Base-by-base conservation (phyloP, 495 filamentous ascomycete genomes). In the Neurospora discreta region DNA sequence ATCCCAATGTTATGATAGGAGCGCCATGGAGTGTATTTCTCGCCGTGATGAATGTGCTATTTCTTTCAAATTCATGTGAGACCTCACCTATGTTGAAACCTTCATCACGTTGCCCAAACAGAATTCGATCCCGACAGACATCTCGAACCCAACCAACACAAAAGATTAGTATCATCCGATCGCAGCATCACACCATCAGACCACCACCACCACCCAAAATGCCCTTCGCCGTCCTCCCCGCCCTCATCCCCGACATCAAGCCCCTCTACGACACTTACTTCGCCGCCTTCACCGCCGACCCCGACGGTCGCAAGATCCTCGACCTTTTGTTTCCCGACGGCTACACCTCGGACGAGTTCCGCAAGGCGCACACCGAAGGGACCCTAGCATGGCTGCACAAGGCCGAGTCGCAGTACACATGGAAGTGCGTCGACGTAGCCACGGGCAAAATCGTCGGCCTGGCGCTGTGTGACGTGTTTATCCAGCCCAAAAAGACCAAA, bases 251-350 rank as follows among this genome's bases (percentile, higher is more conserved):
- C 33, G 82, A 84, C 68, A 80, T 83, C 69, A 72, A 76, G 30
- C 44, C 77, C 46, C 77, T 82, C 20, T 84, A 82, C 71, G 78
- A 83, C 70, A 76, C 78, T 46, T 84, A 82, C 72, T 84, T 84
- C 69, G 71, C 74, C 40, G 81, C 82, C 39, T 84, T 84, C 72
- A 72, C 75, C 42, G 65, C 70, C 15, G 72, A 75, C 70, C 70
- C 68, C 16, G 70, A 71, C 9, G 73, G 76, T 65, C 73, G 76
- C 16, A 46, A 74, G 26, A 76, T 84, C 26, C 72, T 81, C 39
- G 73, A 79, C 5, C 74, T 81, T 68, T 71, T 84, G 16, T 82
- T 82, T 58, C 81, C 80, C 0, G 77, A 76, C 4, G 73, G 68
- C 11, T 69, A 70, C 68, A 72, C 77, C 18, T 78, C 78, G 8